These are phyloP conservation scores for Nannochloris sp. DNA, from an alignment of 139 green algal species.

Conservation along the genomic window DNA sequence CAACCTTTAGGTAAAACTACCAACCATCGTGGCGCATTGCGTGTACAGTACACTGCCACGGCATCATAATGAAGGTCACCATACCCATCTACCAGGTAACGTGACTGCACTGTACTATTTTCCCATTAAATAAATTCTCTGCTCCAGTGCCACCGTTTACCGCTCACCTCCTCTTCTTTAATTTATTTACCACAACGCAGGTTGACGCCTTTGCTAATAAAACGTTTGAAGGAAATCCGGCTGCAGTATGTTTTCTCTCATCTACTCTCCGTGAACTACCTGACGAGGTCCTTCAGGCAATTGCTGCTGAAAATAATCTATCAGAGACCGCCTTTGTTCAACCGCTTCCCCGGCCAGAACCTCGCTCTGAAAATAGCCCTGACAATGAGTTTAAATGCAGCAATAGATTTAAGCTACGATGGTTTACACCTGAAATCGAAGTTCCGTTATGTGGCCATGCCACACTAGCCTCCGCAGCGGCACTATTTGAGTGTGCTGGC, in stretches of 20 bases:
- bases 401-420: slow-evolving; percentile 41
- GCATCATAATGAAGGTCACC: too few relatives aligned
- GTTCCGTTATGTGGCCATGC: slow-evolving; percentile 61
- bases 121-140: too few relatives aligned
- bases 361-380: slow-evolving; percentile 25
- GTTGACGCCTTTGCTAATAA: slow-evolving; percentile 64
- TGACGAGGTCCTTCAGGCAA: slow-evolving; percentile 18
- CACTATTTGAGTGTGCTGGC: slow-evolving; percentile 1
- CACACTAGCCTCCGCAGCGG: slow-evolving; percentile 41
- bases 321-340: slow-evolving; percentile 77
- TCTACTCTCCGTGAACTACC: slow-evolving; percentile 4
- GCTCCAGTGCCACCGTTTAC: too few relatives aligned
- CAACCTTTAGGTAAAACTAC: too few relatives aligned
- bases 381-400: slow-evolving; percentile 5
- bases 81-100: too few relatives aligned
- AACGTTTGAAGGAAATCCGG: slow-evolving; percentile 67
- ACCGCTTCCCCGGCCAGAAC: too few relatives aligned
- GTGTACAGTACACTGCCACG: too few relatives aligned
- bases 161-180: too few relatives aligned
- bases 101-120: too few relatives aligned
- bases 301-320: slow-evolving; percentile 73
- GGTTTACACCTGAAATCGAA: slow-evolving; percentile 50
- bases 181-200: too few relatives aligned
- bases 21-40: too few relatives aligned
- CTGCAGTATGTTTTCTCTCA: slow-evolving; percentile 53